Conservation (phyloP, 2,329 filamentous ascomycete genomes). For the Fusarium pseudonygamai region DNA sequence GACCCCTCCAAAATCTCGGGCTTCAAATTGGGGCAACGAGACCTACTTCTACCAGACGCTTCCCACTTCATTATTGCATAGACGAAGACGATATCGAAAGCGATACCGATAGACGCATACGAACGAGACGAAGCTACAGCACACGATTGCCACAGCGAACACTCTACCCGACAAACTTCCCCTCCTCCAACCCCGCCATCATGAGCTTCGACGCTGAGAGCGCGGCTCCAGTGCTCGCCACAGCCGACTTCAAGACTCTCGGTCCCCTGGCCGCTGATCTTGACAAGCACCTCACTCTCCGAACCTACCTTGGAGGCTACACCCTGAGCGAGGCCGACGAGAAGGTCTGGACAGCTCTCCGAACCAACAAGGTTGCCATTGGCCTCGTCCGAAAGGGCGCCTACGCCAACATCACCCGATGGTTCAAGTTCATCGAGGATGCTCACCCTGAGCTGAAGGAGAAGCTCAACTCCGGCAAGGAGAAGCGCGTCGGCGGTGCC, state of each 20-base stretch:
- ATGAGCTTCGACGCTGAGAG: conserved; percentile 44
- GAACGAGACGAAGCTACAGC: background rate
- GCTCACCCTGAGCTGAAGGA: conserved; percentile 79
- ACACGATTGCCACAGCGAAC: background rate
- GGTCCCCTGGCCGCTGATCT: conserved; percentile 79
- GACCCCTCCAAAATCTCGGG: conserved; percentile 39
- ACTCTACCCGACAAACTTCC: background rate
- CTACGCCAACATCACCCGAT: conserved; percentile 81
- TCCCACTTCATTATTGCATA: conserved; percentile 22
- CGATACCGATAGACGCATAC: background rate
- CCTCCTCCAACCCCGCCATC: conserved; percentile 16
- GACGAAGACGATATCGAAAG: background rate
- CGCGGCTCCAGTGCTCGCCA: conserved; percentile 38
- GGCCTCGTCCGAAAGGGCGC: conserved; percentile 82
- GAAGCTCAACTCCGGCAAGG: conserved; percentile 66
- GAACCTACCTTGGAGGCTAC: conserved; percentile 88
- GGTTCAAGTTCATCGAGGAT: conserved; percentile 88
- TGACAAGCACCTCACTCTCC: conserved; percentile 86
- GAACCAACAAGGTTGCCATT: conserved; percentile 84
- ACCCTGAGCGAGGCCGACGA: conserved; percentile 78
- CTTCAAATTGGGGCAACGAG: conserved; percentile 29
- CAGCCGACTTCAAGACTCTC: conserved; percentile 78
- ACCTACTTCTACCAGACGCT: conserved; percentile 26
- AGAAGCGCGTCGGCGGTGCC: conserved; percentile 78
- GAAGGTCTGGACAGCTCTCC: conserved; percentile 84